A percentile compares a stretch with the other conserved stretches of the same genome.
These are phyloP conservation scores for Spergularia bocconei DNA, from an alignment of 148 eudicot genomes.

Conservation along the genomic window DNA sequence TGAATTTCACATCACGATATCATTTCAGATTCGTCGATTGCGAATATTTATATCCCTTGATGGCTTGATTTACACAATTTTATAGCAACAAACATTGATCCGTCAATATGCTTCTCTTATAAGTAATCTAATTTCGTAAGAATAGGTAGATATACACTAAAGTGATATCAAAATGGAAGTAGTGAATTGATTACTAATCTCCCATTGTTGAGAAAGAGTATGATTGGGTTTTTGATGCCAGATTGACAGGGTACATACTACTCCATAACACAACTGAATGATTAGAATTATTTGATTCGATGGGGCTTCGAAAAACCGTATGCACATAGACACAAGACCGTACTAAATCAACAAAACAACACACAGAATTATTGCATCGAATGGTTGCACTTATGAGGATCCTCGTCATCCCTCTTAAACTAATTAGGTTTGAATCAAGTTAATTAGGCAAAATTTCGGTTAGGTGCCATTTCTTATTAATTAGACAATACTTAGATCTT, in stretches of 20 bases:
- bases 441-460: neutral
- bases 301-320: conserved; percentile 10
- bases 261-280: neutral
- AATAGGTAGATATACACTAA: too few relatives aligned
- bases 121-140: too few relatives aligned
- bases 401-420: conserved; percentile 11
- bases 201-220: too few relatives aligned
- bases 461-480: neutral
- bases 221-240: too few relatives aligned
- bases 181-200: too few relatives aligned
- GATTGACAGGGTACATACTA: neutral
- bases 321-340: neutral
- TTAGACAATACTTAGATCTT: neutral
- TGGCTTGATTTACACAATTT: too few relatives aligned
- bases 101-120: too few relatives aligned
- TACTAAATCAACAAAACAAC: conserved; percentile 7
- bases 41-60: too few relatives aligned
- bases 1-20: too few relatives aligned
- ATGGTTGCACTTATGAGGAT: neutral
- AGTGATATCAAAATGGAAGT: too few relatives aligned
- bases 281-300: neutral
- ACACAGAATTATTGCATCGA: neutral
- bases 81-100: too few relatives aligned
- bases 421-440: neutral
- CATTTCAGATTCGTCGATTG: too few relatives aligned